Evolutionary conservation across 305 asterid species (phyloP), one percentile per base, ranked within the genome.

Genomic region (Ajuga reptans): DNA sequence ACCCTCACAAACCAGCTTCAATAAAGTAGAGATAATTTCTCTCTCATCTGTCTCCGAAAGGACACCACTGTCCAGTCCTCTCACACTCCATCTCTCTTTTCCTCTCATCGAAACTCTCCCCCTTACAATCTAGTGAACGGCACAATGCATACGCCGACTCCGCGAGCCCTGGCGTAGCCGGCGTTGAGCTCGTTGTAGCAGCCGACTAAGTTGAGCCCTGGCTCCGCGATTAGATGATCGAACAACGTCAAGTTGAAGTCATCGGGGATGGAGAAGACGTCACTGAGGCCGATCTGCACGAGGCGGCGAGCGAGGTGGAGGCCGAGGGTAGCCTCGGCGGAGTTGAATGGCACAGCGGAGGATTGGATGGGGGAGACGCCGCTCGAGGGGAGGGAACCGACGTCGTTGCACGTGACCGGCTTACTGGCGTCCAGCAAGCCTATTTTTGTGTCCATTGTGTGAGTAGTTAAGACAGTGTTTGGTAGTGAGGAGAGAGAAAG

Each of bases 181-280:
- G 96, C 96, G 75, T 92, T 89, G 47, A 92, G 96, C 79, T 92
- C 96, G 75, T 89, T 92, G 73, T 96, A 92, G 77, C 96, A 89
- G 49, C 98, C 96, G 64, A 86, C 21, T 11, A 89, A 72, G 11
- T 83, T 85, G 66, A 92, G 92, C 37, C 86, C 92, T 0, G 96
- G 98, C 83, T 89, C 95, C 5, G 95, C 87, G 0, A 92, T 7
- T 31, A 92, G 92, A 31, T 89, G 90, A 50, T 92, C 95, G 46
- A 88, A 90, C 14, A 90, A 82, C 51, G 95, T 88, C 10, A 88
- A 75, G 72, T 89, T 87, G 70, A 87, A 92, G 66, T 89, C 96
- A 0, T 96, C 98, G 10, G 96, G 90, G 34, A 92, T 96, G 1
- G 92, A 77, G 82, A 89, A 89, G 7, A 88, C 91, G 34, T 86